Conservation (phyloP, 306 rosid genomes). For the Vigna reflexopilosa region DNA sequence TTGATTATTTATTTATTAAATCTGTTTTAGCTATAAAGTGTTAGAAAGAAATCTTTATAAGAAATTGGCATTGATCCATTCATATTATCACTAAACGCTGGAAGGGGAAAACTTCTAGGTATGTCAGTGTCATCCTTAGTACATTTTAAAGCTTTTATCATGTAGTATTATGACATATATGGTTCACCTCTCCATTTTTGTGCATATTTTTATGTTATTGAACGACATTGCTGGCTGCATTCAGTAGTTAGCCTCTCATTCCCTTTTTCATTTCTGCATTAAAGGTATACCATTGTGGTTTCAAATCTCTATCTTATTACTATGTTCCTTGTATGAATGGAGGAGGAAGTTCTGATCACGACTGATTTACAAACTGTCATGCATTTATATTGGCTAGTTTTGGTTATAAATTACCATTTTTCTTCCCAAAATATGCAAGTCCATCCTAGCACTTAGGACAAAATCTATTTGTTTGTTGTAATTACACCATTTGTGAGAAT, state of each 20-base stretch:
- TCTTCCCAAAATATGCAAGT: conserved; percentile 13
- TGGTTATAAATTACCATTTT: neutral
- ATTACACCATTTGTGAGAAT: conserved; percentile 17
- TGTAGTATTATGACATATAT: neutral
- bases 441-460: neutral
- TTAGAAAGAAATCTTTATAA: neutral
- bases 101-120: neutral
- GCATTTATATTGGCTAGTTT: conserved; percentile 28
- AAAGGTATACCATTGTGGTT: neutral
- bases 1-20: neutral
- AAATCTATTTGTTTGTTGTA: conserved; percentile 12
- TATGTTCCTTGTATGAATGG: conserved; percentile 7
- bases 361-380: conserved; percentile 16
- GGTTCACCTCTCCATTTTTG: neutral
- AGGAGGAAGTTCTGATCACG: conserved; percentile 30
- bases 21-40: neutral
- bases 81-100: no score
- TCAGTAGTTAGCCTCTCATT: neutral
- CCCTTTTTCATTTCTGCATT: neutral
- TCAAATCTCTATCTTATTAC: conserved; percentile 8
- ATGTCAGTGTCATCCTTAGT: neutral
- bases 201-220: neutral
- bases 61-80: neutral
- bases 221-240: neutral
- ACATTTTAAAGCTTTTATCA: conserved; percentile 1